Base-by-base conservation (phyloP, 257 asterid species). In the Jacaranda mimosifolia region DNA sequence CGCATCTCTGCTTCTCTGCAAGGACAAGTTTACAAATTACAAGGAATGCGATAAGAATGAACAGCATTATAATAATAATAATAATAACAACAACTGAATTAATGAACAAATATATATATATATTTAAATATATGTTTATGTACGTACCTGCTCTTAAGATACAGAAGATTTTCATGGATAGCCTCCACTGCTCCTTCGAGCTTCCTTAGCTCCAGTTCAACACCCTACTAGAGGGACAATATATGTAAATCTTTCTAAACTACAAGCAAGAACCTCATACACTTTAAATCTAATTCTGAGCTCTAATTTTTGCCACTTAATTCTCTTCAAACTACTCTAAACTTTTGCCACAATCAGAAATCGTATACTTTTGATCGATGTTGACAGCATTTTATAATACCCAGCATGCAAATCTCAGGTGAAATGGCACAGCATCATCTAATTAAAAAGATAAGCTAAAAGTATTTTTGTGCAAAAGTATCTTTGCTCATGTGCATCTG, bases 1-100 rank as follows among this genome's bases (percentile, higher is more conserved):
- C 94, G 88, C 99, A 93, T 91, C 80, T 93, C 97, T 40, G 96
- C 87, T 86, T 95, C 97, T 84, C 99, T 95, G 89, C 13, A 83
- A 75, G 62, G 48, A 45, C 71, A 51, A 13, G 64, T 58, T 55
- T 49, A 52, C 36, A 51, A 66, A 81, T 53, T 74, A 17, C 53
- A 38, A 42, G 35, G 10, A 21, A 67, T 48, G 55, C 45, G 19
- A 58, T 64, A 51, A 32, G 6, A 81, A 72, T 21, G 17, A 46
- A 52, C 39, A 35, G 17, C 38, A 14, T n/a, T 40, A 53, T 76
- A 13, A 42, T 40, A 53, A 26, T 53, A 4, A 57, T 1, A 32
- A 14, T 2, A n/a, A 57, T 36, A 26, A 46, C 21, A n/a, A 13
- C 6, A 21, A 68, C 18, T 5, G 39, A 8, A 45, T 35, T n/a